Percentiles rank a stretch among this genome's conserved stretches.
These are phyloP conservation scores for Nannochloris sp. DNA, from an alignment of 139 green algal species.

Conservation along the genomic window DNA sequence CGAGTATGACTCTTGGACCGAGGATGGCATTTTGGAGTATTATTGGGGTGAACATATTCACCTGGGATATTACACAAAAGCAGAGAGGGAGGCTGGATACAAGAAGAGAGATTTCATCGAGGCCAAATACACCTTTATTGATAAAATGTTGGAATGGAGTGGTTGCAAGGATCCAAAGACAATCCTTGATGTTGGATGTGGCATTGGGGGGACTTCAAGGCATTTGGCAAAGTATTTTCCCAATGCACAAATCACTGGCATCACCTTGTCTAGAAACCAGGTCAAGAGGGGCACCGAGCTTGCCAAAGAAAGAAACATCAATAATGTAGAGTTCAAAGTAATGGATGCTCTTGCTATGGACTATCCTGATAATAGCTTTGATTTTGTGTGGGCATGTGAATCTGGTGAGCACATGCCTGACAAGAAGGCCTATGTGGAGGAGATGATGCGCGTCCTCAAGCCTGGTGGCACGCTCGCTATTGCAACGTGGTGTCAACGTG, in stretches of 20 bases:
- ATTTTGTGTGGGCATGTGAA: constrained; percentile 97
- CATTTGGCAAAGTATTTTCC: constrained; percentile 70
- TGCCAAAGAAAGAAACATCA: constrained; percentile 58
- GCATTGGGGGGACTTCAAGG: constrained; percentile 82
- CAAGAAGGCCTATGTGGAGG: constrained; percentile 88
- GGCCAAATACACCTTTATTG: constrained; percentile 89
- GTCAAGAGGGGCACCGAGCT: constrained; percentile 73
- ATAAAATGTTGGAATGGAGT: constrained; percentile 70
- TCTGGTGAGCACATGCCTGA: constrained; percentile 97
- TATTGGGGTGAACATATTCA: constrained; percentile 98
- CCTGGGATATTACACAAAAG: constrained; percentile 82
- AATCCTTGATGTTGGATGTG: constrained; percentile 90
- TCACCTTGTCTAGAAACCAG: constrained; percentile 84
- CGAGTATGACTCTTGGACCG: constrained; percentile 91
- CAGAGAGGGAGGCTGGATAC: constrained; percentile 59
- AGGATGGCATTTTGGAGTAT: constrained; percentile 68
- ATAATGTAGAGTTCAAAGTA: constrained; percentile 77
- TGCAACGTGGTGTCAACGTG: constrained; percentile 89
- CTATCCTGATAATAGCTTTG: constrained; percentile 79
- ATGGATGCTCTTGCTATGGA: constrained; percentile 91
- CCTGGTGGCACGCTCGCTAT: constrained; percentile 75
- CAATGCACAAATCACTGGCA: constrained; percentile 60
- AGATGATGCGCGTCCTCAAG: constrained; percentile 86
- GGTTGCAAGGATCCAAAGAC: constrained; percentile 27
- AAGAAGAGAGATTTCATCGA: constrained; percentile 85